phyloP scores from a whole-genome alignment of 1,284 basidiomycete species.

The Boletus sp. region DNA sequence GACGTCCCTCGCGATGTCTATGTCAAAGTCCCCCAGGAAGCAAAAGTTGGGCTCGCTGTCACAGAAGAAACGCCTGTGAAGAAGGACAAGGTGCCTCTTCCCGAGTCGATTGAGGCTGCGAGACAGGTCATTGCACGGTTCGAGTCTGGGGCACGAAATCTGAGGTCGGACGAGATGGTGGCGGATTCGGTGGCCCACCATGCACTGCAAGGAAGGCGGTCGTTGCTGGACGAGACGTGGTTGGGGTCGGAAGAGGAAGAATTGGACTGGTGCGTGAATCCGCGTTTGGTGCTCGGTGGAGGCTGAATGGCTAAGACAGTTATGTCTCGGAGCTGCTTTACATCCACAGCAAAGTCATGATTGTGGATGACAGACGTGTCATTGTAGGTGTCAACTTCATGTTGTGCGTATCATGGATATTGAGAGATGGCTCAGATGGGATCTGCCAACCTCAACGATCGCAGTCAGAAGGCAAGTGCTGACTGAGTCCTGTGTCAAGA shows the following conservation, averaged over 20 bases:
- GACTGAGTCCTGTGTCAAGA: not conserved
- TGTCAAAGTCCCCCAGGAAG: constrained; percentile 47
- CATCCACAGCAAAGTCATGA: constrained; percentile 86
- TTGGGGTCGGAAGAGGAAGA: constrained; percentile 80
- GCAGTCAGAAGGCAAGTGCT: constrained; percentile 61
- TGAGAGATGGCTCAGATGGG: constrained; percentile 57
- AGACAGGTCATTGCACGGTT: constrained; percentile 60
- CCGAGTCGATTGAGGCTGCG: constrained; percentile 63
- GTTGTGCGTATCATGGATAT: not conserved
- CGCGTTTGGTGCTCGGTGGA: constrained; percentile 1
- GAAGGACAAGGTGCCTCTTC: constrained; percentile 62
- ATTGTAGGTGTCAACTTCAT: constrained; percentile 52
- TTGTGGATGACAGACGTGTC: constrained; percentile 85
- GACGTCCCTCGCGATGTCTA: constrained; percentile 50
- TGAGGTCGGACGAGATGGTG: constrained; percentile 58
- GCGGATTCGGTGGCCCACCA: constrained; percentile 78
- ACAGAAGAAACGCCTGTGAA: constrained; percentile 51
- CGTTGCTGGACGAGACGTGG: constrained; percentile 74
- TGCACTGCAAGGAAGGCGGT: constrained; percentile 58
- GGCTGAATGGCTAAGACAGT: constrained; percentile 34
- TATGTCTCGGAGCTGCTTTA: constrained; percentile 81
- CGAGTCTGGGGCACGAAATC: constrained; percentile 52
- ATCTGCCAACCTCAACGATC: constrained; percentile 87
- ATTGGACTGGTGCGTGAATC: constrained; percentile 56
- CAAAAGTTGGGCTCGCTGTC: constrained; percentile 38